A percentile compares a stretch with the other conserved stretches of the same genome.
These are phyloP conservation scores for Calonectria pseudoreteaudii DNA, from an alignment of 2,329 filamentous ascomycete genomes.

Conservation along the genomic window DNA sequence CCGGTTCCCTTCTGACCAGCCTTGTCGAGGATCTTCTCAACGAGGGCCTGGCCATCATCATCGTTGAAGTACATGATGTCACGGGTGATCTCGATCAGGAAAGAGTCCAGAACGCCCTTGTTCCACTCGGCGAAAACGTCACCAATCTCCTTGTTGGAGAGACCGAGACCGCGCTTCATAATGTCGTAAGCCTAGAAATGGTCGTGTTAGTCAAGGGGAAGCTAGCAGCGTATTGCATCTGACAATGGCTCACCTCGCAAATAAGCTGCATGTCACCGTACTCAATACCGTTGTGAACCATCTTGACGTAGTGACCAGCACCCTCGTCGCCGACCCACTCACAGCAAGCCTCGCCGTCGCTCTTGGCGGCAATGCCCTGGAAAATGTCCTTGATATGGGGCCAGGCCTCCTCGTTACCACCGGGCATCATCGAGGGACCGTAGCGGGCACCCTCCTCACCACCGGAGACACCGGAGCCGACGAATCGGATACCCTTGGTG, in stretches of 20 bases:
- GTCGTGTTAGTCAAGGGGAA: background rate
- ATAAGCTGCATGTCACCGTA: slow-evolving; percentile 99
- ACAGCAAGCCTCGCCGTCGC: slow-evolving; percentile 96
- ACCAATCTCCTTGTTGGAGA: slow-evolving; percentile 93
- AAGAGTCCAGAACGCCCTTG: slow-evolving; percentile 97
- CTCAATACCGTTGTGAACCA: slow-evolving; percentile 99
- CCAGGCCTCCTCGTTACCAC: slow-evolving; percentile 98
- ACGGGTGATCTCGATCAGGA: slow-evolving; percentile 98
- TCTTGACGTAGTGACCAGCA: slow-evolving; percentile 99
- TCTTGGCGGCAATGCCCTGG: slow-evolving; percentile 98
- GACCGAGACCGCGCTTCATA: slow-evolving; percentile 96
- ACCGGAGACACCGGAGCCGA: slow-evolving; percentile 97
- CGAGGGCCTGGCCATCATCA: slow-evolving; percentile 87
- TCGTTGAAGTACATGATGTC: slow-evolving; percentile 99
- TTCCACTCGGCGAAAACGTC: slow-evolving; percentile 97
- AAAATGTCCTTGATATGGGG: slow-evolving; percentile 99
- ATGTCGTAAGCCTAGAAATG: slow-evolving; percentile 90
- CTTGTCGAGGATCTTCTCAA: slow-evolving; percentile 99
- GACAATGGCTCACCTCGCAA: slow-evolving; percentile 79
- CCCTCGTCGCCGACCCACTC: slow-evolving; percentile 99
- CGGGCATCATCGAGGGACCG: slow-evolving; percentile 97
- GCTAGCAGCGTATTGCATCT: background rate
- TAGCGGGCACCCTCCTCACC: slow-evolving; percentile 99
- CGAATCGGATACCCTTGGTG: slow-evolving; percentile 91
- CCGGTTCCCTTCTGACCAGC: slow-evolving; percentile 99